Evolutionary conservation across 2,329 filamentous ascomycete genomes (phyloP).

Genomic region (Arthrobotrys sinensis): DNA sequence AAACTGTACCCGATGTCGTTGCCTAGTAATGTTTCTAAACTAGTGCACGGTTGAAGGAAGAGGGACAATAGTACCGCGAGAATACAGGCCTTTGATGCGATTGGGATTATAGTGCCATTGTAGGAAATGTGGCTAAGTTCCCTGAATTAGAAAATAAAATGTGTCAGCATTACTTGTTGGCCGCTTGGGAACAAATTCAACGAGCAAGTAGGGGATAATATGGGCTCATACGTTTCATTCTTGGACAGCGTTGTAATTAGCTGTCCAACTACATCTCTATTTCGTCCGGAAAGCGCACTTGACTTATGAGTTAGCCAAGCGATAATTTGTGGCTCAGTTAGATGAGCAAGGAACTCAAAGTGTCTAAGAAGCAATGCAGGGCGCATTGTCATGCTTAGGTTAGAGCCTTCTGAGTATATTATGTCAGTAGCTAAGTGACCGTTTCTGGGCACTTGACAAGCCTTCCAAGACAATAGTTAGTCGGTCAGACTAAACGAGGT

Average conservation of each 20-base stretch:
- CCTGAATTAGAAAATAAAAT: not conserved
- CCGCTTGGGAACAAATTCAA: no score
- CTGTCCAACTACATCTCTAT: not conserved
- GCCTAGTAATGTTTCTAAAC: not conserved
- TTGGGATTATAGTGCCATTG: not conserved
- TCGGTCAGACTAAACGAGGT: no score
- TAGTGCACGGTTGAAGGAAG: not conserved
- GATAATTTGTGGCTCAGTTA: not conserved
- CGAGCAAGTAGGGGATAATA: no score
- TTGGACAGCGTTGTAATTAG: not conserved
- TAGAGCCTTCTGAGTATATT: no score
- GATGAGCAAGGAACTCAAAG: no score
- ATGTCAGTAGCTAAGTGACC: no score
- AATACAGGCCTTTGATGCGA: slow-evolving; percentile 12
- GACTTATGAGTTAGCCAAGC: not conserved
- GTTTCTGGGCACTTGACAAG: no score
- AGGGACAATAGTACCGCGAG: not conserved
- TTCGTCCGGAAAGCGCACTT: not conserved
- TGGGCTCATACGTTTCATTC: not conserved
- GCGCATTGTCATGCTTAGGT: no score
- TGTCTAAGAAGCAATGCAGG: no score
- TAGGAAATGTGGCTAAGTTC: not conserved
- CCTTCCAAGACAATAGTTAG: no score
- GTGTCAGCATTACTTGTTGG: no score
- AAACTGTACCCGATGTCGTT: not conserved